Evolutionary conservation across 1,284 basidiomycete genomes (phyloP).

Genomic region (Sanghuangporus sanghuang): DNA sequence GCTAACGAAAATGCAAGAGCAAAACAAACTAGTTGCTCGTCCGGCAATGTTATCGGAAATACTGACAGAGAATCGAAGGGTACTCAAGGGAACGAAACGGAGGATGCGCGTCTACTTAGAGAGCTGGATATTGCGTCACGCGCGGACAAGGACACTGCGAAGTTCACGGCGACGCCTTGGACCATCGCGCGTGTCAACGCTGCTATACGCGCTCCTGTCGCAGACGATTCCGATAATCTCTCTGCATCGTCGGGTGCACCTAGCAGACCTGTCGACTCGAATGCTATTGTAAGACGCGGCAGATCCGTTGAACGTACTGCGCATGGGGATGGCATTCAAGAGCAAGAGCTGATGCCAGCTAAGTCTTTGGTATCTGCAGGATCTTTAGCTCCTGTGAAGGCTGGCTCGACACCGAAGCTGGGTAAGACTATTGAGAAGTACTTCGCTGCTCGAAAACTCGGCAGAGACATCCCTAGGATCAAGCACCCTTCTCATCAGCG

Average conservation of each 20-base stretch:
- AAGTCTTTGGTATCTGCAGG: neutral
- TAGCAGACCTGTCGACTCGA: neutral
- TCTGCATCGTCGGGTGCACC: neutral
- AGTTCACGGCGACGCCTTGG: conserved; percentile 69
- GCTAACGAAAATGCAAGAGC: no score
- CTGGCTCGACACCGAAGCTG: neutral
- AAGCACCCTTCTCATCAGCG: neutral
- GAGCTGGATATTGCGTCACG: conserved; percentile 58
- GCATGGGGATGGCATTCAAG: neutral
- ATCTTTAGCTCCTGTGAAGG: neutral
- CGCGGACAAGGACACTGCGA: conserved; percentile 41
- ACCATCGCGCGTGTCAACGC: conserved; percentile 72
- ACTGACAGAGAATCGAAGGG: no score
- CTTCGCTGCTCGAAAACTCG: neutral
- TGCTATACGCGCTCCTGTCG: conserved; percentile 33
- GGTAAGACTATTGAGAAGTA: neutral
- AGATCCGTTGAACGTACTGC: neutral
- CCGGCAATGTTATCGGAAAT: no score
- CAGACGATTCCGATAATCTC: neutral
- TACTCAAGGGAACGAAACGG: neutral
- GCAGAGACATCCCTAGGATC: neutral
- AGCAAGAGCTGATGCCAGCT: neutral
- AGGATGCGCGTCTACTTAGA: conserved; percentile 30
- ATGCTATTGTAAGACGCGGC: neutral
- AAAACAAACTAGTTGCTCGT: no score